These are phyloP conservation scores for Macadamia tetraphylla DNA, from an alignment of 164 flowering plant species.

Conservation along the genomic window DNA sequence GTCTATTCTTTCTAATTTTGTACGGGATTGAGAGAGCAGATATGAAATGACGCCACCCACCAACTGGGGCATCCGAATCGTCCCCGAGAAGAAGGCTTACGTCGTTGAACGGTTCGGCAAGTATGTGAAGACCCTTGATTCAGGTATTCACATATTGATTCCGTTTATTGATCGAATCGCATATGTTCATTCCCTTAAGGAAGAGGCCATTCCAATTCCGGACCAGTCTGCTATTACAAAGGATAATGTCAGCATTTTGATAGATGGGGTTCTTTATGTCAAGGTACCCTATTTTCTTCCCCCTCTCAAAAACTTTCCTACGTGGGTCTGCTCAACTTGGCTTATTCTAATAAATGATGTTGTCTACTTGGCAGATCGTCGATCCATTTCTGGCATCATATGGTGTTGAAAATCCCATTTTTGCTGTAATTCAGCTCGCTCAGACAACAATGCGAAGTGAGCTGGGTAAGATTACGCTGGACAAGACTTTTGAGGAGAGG, in stretches of 20 bases:
- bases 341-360: slow-evolving; percentile 2
- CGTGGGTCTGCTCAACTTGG: not conserved
- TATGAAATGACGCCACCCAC: slow-evolving; percentile 54
- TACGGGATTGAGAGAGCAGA: slow-evolving; percentile 13
- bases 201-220: slow-evolving; percentile 79
- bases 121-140: slow-evolving; percentile 63
- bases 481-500: slow-evolving; percentile 88
- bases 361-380: slow-evolving; percentile 51
- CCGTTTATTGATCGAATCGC: slow-evolving; percentile 85
- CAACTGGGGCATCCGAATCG: slow-evolving; percentile 81
- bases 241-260: slow-evolving; percentile 84
- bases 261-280: slow-evolving; percentile 80
- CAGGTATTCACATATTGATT: slow-evolving; percentile 80
- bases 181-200: slow-evolving; percentile 87
- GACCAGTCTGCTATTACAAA: slow-evolving; percentile 89
- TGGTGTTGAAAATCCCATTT: slow-evolving; percentile 85
- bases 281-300: slow-evolving; percentile 36
- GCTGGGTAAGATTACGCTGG: slow-evolving; percentile 87
- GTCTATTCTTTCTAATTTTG: not conserved
- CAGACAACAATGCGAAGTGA: slow-evolving; percentile 97
- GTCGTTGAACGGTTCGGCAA: slow-evolving; percentile 88
- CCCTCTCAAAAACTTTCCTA: not conserved
- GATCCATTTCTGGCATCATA: slow-evolving; percentile 81
- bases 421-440: slow-evolving; percentile 86
- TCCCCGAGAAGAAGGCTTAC: slow-evolving; percentile 82